These are phyloP conservation scores for Podaxis rugospora DNA, from an alignment of 768 basidiomycete genomes.

Conservation along the genomic window DNA sequence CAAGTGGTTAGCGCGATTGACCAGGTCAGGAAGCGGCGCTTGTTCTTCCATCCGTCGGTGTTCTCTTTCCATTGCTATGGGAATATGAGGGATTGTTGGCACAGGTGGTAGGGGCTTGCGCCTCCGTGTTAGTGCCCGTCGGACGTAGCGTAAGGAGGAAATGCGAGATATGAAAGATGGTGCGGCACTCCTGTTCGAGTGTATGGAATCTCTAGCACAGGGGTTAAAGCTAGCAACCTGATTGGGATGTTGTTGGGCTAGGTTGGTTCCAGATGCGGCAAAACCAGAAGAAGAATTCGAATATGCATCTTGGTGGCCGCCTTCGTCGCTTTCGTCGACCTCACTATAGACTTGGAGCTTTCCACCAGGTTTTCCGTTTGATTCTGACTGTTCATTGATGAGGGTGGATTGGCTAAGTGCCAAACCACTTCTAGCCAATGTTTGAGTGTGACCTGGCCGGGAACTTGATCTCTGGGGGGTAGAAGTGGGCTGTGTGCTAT, in stretches of 20 bases:
- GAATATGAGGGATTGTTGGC: constrained; percentile 44
- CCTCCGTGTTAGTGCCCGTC: constrained; percentile 35
- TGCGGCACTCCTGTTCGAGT: constrained; percentile 42
- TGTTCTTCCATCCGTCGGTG: constrained; percentile 41
- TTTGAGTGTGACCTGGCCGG: not conserved
- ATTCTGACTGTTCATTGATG: not conserved
- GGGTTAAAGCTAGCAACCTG: not conserved
- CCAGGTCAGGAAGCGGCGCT: constrained; percentile 48
- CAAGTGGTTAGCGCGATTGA: constrained; percentile 44
- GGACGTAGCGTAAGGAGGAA: constrained; percentile 35
- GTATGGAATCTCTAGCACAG: constrained; percentile 33
- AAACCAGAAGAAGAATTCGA: not conserved
- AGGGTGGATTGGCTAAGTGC: constrained; percentile 2
- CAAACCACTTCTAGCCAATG: not conserved
- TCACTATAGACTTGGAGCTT: not conserved
- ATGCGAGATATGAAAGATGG: constrained; percentile 50
- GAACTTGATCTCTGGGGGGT: not conserved
- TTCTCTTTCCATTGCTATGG: constrained; percentile 36
- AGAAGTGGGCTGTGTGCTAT: not conserved
- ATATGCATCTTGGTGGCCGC: not conserved
- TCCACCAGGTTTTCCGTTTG: not conserved
- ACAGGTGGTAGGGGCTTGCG: constrained; percentile 60
- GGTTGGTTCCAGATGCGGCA: not conserved
- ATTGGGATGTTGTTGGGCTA: not conserved
- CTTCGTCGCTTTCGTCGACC: not conserved